Evolutionary conservation across 495 filamentous ascomycete genomes (phyloP).

Genomic region (Halenospora varia): DNA sequence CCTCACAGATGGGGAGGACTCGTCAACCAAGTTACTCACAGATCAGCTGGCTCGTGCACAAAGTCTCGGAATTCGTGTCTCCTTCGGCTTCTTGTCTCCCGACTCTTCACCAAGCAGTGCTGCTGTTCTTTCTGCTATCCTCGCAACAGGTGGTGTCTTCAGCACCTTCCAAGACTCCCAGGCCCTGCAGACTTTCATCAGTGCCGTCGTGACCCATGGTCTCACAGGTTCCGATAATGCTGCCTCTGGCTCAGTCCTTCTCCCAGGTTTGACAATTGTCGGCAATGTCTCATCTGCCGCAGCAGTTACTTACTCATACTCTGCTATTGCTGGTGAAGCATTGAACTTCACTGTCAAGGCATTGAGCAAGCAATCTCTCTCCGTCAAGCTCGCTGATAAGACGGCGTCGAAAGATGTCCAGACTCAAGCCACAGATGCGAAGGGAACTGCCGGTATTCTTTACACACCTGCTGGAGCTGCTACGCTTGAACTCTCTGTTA

Average conservation of each 20-base stretch:
- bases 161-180: background rate
- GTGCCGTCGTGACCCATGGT: conserved; percentile 12
- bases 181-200: background rate
- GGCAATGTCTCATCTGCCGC: background rate
- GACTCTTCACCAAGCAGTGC: background rate
- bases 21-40: background rate
- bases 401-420: background rate
- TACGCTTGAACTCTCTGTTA: background rate
- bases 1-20: conserved; percentile 23
- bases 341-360: background rate
- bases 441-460: background rate
- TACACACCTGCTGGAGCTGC: background rate
- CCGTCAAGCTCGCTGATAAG: background rate
- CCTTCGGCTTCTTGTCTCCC: background rate
- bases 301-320: background rate
- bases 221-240: conserved; percentile 8
- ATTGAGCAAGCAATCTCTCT: background rate
- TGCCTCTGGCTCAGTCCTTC: background rate
- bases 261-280: background rate
- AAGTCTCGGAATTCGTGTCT: background rate
- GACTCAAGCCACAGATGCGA: background rate
- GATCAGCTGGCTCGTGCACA: conserved; percentile 6
- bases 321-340: background rate
- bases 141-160: background rate
- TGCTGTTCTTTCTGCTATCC: background rate